Percentiles rank a stretch among this genome's conserved stretches.
Evolutionary conservation across 2,329 filamentous ascomycete genomes (phyloP).

Genomic region (Alternaria panax): DNA sequence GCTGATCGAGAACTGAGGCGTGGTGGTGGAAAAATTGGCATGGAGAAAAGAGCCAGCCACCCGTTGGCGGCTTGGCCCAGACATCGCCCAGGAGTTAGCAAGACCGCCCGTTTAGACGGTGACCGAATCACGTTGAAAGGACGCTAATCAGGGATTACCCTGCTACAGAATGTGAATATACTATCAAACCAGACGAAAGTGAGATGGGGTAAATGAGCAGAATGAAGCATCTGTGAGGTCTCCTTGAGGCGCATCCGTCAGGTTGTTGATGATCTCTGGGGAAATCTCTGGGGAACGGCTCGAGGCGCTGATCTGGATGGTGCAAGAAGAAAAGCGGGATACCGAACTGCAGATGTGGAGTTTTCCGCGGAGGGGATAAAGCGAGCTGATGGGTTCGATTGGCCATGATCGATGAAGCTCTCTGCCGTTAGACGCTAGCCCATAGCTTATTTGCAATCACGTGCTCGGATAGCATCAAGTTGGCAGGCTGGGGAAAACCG

Average conservation of each 20-base stretch:
- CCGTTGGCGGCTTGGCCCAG: constrained; percentile 10
- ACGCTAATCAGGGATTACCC: constrained; percentile 4
- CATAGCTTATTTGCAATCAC: constrained; percentile 1
- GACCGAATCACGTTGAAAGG: neutral
- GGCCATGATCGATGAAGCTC: neutral
- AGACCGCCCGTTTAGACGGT: constrained; percentile 9
- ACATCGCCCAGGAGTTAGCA: constrained; percentile 11
- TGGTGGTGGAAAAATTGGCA: constrained; percentile 8
- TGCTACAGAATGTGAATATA: constrained; percentile 10
- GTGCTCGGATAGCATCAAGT: neutral
- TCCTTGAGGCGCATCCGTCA: constrained; percentile 8
- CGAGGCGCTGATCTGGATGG: constrained; percentile 13
- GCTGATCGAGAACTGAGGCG: constrained; percentile 3
- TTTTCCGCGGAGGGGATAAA: neutral
- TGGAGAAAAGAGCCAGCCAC: constrained; percentile 7
- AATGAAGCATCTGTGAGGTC: neutral
- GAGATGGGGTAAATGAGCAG: neutral
- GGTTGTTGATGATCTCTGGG: constrained; percentile 8
- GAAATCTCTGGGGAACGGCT: constrained; percentile 8
- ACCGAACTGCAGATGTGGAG: constrained; percentile 5
- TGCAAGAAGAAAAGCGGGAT: constrained; percentile 8
- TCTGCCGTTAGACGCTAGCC: constrained; percentile 8
- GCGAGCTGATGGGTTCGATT: neutral
- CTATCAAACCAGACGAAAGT: constrained; percentile 1
- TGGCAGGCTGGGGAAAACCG: constrained; percentile 4